Evolutionary conservation across 192 early-diverging fungal genomes (phyloP).

Genomic region (Dissophora ornata): DNA sequence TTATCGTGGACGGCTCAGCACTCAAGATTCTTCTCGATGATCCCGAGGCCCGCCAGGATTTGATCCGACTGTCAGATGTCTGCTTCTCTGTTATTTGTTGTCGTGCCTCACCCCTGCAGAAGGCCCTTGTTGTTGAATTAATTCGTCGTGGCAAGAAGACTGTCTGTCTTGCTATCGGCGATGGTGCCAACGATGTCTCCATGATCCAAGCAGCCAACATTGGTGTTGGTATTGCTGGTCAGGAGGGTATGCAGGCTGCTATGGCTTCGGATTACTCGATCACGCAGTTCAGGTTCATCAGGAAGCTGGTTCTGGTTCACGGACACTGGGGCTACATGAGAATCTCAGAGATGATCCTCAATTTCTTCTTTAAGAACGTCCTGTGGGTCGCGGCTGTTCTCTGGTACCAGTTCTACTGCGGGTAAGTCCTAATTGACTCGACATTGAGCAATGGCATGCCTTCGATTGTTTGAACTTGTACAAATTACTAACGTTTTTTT

Average conservation of each 20-base stretch:
- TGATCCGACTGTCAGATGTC: slow-evolving; percentile 78
- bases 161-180: slow-evolving; percentile 78
- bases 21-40: slow-evolving; percentile 62
- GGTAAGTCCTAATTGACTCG: slow-evolving; percentile 54
- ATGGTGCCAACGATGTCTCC: slow-evolving; percentile 91
- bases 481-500: slow-evolving; percentile 14
- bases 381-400: slow-evolving; percentile 92
- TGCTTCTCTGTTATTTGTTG: slow-evolving; percentile 93
- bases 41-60: slow-evolving; percentile 62
- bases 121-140: slow-evolving; percentile 92
- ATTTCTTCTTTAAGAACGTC: slow-evolving; percentile 97
- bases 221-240: slow-evolving; percentile 79
- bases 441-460: too few relatives aligned
- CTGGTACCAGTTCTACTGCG: slow-evolving; percentile 95
- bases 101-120: slow-evolving; percentile 92
- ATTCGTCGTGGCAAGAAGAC: slow-evolving; percentile 80
- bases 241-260: slow-evolving; percentile 89
- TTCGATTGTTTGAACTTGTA: not conserved
- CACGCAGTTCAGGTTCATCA: slow-evolving; percentile 90
- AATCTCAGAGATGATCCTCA: slow-evolving; percentile 90
- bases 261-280: slow-evolving; percentile 97
- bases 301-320: slow-evolving; percentile 90
- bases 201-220: slow-evolving; percentile 99
- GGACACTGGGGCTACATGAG: slow-evolving; percentile 92
- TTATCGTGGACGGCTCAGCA: slow-evolving; percentile 87